phyloP scores from a whole-genome alignment of 306 rosid genomes.

The Quercus agrifolia region DNA sequence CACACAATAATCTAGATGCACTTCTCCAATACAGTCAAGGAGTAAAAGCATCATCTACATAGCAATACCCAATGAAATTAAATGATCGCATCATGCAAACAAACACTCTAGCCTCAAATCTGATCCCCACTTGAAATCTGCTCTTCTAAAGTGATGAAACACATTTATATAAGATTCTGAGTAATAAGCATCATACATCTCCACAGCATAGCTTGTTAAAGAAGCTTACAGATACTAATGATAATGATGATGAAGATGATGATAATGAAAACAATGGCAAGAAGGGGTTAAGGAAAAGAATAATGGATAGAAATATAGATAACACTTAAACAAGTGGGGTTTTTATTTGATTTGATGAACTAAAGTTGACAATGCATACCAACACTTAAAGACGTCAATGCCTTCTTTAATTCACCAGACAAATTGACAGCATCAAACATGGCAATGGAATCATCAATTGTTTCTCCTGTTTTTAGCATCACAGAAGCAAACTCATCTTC shows the following conservation, averaged over 20 bases:
- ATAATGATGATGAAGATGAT: not conserved
- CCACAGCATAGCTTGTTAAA: slow-evolving; percentile 3
- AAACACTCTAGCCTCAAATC: not conserved
- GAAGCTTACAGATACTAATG: not conserved
- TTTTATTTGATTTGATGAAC: slow-evolving; percentile 7
- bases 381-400: slow-evolving; percentile 71
- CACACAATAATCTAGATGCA: not conserved
- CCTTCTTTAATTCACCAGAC: slow-evolving; percentile 80
- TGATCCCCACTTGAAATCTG: not conserved
- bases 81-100: not conserved
- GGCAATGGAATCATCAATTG: slow-evolving; percentile 86
- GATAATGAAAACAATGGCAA: not conserved
- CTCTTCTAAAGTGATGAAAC: not conserved
- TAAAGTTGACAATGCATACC: slow-evolving; percentile 48
- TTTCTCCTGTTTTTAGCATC: slow-evolving; percentile 67
- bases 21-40: not conserved
- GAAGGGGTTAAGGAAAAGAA: not conserved
- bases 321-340: not conserved
- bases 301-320: not conserved
- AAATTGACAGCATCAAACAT: slow-evolving; percentile 70
- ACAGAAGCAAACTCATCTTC: slow-evolving; percentile 73
- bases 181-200: not conserved
- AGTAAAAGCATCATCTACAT: not conserved
- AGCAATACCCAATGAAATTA: not conserved
- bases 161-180: not conserved